Percentiles rank a stretch among this genome's conserved stretches.
phyloP scores from a whole-genome alignment of 805 yeast species.

The Saccharomycopsis vini region DNA sequence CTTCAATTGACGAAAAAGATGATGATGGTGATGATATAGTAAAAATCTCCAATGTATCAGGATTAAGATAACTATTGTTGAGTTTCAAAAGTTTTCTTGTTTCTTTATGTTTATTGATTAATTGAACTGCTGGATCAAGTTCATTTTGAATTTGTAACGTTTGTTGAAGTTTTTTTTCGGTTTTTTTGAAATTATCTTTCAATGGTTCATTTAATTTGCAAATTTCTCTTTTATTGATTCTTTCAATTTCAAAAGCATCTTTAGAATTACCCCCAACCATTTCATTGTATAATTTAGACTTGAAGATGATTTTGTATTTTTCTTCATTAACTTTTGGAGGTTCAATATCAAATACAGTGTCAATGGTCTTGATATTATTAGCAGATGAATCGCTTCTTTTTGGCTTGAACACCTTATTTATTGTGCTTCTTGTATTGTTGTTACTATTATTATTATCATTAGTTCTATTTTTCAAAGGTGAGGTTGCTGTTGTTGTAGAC shows the following conservation, averaged over 20 bases:
- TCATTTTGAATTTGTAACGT: not conserved
- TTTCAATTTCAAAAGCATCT: slow-evolving; percentile 6
- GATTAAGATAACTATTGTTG: slow-evolving; percentile 8
- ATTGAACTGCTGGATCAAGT: slow-evolving; percentile 12
- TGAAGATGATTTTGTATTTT: slow-evolving; percentile 3
- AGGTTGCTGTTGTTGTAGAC: not conserved
- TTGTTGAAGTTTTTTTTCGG: not conserved
- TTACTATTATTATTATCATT: not conserved
- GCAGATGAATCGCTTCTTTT: not conserved
- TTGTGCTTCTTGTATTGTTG: not conserved
- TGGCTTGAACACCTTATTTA: not conserved
- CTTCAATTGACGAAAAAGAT: no score
- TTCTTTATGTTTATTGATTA: slow-evolving; percentile 9
- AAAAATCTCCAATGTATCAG: slow-evolving; percentile 12
- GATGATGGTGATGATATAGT: not conserved
- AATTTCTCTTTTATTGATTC: slow-evolving; percentile 9
- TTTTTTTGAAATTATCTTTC: slow-evolving; percentile 6
- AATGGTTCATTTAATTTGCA: slow-evolving; percentile 13
- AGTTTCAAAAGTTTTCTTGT: slow-evolving; percentile 9
- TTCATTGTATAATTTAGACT: not conserved
- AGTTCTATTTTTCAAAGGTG: not conserved
- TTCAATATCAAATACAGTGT: slow-evolving; percentile 10
- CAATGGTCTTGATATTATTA: not conserved
- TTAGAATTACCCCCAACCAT: not conserved
- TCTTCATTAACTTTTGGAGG: slow-evolving; percentile 13